These are phyloP conservation scores for Cystobasidium pallidum DNA, from an alignment of 1,284 basidiomycete species.

Conservation along the genomic window DNA sequence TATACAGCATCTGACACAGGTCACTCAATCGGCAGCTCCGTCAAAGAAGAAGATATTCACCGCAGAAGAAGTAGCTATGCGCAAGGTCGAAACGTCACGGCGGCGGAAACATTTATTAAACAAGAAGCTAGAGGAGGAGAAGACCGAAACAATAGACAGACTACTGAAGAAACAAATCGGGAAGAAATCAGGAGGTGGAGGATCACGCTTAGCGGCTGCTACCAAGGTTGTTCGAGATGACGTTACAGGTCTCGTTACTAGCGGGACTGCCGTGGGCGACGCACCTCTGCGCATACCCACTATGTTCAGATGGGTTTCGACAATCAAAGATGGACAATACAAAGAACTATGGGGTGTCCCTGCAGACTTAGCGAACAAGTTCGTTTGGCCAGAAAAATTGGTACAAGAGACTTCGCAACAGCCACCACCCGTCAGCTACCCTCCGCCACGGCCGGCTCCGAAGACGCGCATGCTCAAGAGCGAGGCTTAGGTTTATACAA, in stretches of 20 bases:
- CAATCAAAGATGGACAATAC: conserved; percentile 35
- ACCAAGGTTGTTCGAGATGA: conserved; percentile 34
- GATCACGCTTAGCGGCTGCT: conserved; percentile 33
- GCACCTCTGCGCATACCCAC: conserved; percentile 22
- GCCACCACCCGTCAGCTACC: conserved; percentile 20
- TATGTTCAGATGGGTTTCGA: conserved; percentile 34
- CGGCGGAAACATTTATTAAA: conserved; percentile 43
- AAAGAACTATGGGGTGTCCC: conserved; percentile 38
- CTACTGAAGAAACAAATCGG: conserved; percentile 42
- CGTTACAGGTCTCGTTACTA: conserved; percentile 13
- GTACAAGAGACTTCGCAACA: conserved; percentile 16
- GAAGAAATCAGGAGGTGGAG: conserved; percentile 26
- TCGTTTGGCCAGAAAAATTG: conserved; percentile 24
- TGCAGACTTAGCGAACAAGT: conserved; percentile 15
- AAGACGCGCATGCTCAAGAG: conserved; percentile 37
- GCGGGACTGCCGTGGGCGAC: conserved; percentile 6
- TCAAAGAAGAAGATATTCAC: conserved; percentile 42
- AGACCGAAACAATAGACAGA: conserved; percentile 40
- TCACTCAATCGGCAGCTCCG: conserved; percentile 20
- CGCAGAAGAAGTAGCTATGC: conserved; percentile 43
- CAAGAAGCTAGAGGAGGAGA: conserved; percentile 43
- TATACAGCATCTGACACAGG: not conserved
- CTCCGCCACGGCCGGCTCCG: conserved; percentile 37
- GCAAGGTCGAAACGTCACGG: conserved; percentile 43
- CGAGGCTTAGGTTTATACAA: not conserved